Evolutionary conservation across 2,329 filamentous ascomycete species (phyloP).

Genomic region (Colletotrichum melonis): DNA sequence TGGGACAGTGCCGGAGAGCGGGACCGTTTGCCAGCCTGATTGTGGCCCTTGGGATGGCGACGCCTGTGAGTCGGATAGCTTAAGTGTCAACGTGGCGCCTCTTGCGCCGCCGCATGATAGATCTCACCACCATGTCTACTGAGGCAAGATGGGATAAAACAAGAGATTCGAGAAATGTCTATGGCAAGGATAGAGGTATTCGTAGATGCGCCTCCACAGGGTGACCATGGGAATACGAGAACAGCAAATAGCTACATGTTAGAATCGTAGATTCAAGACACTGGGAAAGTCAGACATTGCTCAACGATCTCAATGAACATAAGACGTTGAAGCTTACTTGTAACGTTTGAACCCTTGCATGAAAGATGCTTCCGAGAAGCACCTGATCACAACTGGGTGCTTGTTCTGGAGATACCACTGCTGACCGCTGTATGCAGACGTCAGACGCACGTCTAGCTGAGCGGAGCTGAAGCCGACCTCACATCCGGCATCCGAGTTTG

Average conservation of each 20-base stretch:
- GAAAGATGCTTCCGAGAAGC: not conserved
- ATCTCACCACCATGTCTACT: not conserved
- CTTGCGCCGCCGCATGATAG: not conserved
- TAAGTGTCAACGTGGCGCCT: not conserved
- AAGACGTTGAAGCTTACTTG: not conserved
- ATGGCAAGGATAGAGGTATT: no score
- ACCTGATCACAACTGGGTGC: not conserved
- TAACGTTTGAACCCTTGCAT: not conserved
- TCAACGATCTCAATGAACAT: not conserved
- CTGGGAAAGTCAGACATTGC: not conserved
- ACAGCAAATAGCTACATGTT: not conserved
- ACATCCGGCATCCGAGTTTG: not conserved
- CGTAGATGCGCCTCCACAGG: not conserved
- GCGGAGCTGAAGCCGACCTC: not conserved
- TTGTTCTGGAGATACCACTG: not conserved
- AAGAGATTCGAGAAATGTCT: no score
- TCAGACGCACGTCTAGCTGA: not conserved
- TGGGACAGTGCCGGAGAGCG: constrained; percentile 42
- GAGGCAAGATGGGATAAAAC: not conserved
- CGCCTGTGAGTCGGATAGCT: constrained; percentile 2
- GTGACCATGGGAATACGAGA: not conserved
- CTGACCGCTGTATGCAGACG: not conserved
- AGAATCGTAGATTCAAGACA: no score
- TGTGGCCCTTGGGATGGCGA: constrained; percentile 36
- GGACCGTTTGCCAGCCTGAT: constrained; percentile 38